Base-by-base conservation (phyloP, 2,329 filamentous ascomycete species). In the Penicillium glabrum region DNA sequence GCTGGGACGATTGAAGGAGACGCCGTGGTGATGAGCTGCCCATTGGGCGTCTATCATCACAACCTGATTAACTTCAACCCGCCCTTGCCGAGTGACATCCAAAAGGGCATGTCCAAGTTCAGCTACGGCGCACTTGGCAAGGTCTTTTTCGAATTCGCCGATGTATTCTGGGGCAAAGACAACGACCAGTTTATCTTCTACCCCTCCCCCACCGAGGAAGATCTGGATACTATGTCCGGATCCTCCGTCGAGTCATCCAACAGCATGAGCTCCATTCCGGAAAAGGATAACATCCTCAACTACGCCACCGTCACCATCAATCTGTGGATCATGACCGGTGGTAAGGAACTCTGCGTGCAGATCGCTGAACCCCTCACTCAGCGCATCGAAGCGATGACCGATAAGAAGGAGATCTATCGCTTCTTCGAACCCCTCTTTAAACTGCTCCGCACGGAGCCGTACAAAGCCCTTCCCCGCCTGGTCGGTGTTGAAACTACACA, bases 121-220 rank as follows among this genome's bases (percentile, higher is more conserved):
- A 72, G 72, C 56, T 78, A 77, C 59, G 76, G 74, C 10, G 76
- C 76, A 27, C 67, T 78, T 27, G 76, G 76, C 47, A 78, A 78
- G 57, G 69, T 78, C 23, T 78, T 78, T 55, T 75, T 78, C 54
- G 75, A 77, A 53, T 78, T 78, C 52, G 66, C 66, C 44, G 75
- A 77, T 35, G 72, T 78, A 29, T 78, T 78, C 65, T 78, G 76
- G 76, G 69, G 74, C 27, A 78, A 77, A 55, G 76, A 78, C 52
- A 76, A 78, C 58, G 76, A 78, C 64, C 76, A 78, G 58, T 77
- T 78, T 61, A 75, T 78, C 47, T 78, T 72, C 65, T 78, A 77
- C 51, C 76, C 76, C 1, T 72, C 75, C 14, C 76, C 76, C 3
- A 60, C 69, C 7, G 72, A 71, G 8, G 60, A 62, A 49, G 7